A percentile compares a stretch with the other conserved stretches of the same genome.
Conservation (phyloP, 257 asterid species). For the Fraxinus pennsylvanica region DNA sequence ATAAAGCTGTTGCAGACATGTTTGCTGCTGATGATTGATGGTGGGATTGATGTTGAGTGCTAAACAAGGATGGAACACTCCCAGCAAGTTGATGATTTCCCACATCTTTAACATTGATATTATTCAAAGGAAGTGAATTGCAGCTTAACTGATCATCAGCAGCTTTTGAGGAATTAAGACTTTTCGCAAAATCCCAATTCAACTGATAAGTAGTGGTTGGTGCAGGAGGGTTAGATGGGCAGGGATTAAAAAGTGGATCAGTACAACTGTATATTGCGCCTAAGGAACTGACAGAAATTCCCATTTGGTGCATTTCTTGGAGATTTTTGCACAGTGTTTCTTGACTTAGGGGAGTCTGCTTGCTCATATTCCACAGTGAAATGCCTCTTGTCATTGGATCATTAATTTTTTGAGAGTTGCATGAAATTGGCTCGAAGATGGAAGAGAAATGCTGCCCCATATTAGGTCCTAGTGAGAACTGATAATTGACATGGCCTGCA, state of each 20-base stretch:
- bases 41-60: conserved; percentile 42
- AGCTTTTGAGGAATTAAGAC: conserved; percentile 25
- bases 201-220: conserved; percentile 23
- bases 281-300: neutral
- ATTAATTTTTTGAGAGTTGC: conserved; percentile 32
- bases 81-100: neutral
- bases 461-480: conserved; percentile 49
- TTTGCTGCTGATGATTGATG: conserved; percentile 37
- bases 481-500: conserved; percentile 41
- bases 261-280: too few species aligned
- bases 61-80: conserved; percentile 61
- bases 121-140: conserved; percentile 23
- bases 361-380: conserved; percentile 54
- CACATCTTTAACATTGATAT: conserved; percentile 30
- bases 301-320: conserved; percentile 52
- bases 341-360: conserved; percentile 29
- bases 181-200: conserved; percentile 65
- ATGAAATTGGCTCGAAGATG: conserved; percentile 44
- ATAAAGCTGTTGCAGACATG: conserved; percentile 85
- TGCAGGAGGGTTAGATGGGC: conserved; percentile 23
- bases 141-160: too few species aligned
- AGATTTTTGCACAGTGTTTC: conserved; percentile 38
- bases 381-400: conserved; percentile 42
- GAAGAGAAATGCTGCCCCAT: conserved; percentile 52
- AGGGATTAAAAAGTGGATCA: conserved; percentile 25